These are phyloP conservation scores for Quercus agrifolia DNA, from an alignment of 306 rosid species.

Conservation along the genomic window DNA sequence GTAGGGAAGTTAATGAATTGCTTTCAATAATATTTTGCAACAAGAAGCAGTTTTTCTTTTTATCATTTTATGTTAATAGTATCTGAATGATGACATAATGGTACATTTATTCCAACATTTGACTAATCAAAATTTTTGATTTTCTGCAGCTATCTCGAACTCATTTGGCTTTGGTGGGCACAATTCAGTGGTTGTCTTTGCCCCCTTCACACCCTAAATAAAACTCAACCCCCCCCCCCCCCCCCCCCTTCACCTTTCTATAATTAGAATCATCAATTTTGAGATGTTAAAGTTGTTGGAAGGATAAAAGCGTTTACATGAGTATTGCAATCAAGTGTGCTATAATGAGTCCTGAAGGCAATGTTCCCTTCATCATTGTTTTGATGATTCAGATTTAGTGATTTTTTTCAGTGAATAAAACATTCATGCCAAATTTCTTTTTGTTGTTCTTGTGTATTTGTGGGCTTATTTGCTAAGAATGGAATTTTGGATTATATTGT, in stretches of 20 bases:
- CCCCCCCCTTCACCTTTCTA: not conserved
- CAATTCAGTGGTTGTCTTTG: constrained; percentile 65
- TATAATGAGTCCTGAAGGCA: constrained; percentile 19
- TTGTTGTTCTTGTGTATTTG: not conserved
- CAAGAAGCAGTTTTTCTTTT: not conserved
- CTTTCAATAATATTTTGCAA: not conserved
- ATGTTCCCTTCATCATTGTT: constrained; percentile 1
- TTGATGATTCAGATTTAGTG: not conserved
- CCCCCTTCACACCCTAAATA: constrained; percentile 50
- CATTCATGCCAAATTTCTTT: not conserved
- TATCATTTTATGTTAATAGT: not conserved
- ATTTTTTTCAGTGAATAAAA: constrained; percentile 10
- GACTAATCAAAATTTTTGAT: not conserved
- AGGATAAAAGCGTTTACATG: constrained; percentile 14
- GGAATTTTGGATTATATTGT: not conserved
- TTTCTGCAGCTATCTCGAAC: constrained; percentile 61
- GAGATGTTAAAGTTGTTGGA: constrained; percentile 14
- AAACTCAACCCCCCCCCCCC: not conserved
- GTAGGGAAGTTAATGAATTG: not conserved
- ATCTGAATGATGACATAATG: not conserved
- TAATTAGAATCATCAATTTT: constrained; percentile 12
- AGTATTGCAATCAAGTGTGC: not conserved
- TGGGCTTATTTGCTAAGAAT: not conserved
- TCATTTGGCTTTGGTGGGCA: constrained; percentile 85
- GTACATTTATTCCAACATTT: not conserved